phyloP scores from a whole-genome alignment of 352 stramenopile genomes.

The Globisporangium mamillatum region DNA sequence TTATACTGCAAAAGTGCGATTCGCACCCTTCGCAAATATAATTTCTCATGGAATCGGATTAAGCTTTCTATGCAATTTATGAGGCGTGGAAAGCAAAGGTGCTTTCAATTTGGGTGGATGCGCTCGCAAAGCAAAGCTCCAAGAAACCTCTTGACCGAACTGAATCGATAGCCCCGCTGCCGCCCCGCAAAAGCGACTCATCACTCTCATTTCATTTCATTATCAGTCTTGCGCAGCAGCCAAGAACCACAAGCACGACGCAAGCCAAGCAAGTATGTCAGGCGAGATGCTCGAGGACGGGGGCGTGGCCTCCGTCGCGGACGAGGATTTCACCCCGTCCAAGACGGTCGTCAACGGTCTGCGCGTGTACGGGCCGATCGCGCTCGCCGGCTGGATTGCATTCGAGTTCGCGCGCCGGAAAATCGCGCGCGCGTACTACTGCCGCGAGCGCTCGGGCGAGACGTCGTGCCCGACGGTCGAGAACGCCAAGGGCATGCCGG shows the following conservation, averaged over 20 bases:
- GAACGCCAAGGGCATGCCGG: slow-evolving; percentile 26
- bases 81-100: background rate
- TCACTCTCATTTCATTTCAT: background rate
- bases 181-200: background rate
- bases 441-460: slow-evolving; percentile 58
- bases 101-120: background rate
- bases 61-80: background rate
- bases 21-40: background rate
- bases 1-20: background rate
- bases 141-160: background rate
- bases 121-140: background rate
- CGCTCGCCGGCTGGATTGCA: slow-evolving; percentile 52
- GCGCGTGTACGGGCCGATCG: slow-evolving; percentile 65
- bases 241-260: background rate
- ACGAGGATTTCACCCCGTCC: slow-evolving; percentile 56
- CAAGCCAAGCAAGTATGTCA: background rate
- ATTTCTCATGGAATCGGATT: background rate
- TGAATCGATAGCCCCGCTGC: background rate
- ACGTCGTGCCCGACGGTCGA: slow-evolving; percentile 47
- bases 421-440: slow-evolving; percentile 66
- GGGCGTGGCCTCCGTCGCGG: background rate
- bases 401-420: slow-evolving; percentile 67
- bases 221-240: background rate
- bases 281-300: background rate
- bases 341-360: slow-evolving; percentile 65